Evolutionary conservation across 1,284 basidiomycete genomes (phyloP).

Genomic region (Cutaneotrichosporon sp.): DNA sequence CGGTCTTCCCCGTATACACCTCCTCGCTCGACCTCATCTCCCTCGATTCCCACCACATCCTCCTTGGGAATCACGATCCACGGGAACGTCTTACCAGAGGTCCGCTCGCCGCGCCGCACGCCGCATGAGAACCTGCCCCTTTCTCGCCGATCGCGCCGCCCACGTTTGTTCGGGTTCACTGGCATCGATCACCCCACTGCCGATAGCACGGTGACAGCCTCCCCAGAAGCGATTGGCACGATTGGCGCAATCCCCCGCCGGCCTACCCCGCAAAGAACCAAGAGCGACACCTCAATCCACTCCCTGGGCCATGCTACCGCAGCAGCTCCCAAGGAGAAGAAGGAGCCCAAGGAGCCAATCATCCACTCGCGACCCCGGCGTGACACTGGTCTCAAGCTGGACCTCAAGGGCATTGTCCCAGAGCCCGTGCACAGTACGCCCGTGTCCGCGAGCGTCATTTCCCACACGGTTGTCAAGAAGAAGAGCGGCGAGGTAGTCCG

Average conservation of each 20-base stretch:
- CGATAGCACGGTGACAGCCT: neutral
- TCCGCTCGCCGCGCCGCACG: conserved; percentile 38
- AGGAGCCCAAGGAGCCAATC: conserved; percentile 9
- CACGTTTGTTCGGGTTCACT: conserved; percentile 47
- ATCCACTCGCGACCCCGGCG: conserved; percentile 16
- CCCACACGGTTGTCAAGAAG: conserved; percentile 59
- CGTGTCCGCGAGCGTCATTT: conserved; percentile 21
- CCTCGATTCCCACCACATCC: conserved; percentile 2
- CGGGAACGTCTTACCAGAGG: conserved; percentile 37
- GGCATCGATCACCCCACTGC: conserved; percentile 22
- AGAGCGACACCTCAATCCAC: conserved; percentile 32
- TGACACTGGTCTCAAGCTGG: conserved; percentile 47
- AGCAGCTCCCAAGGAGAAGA: conserved; percentile 10
- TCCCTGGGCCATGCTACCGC: conserved; percentile 17
- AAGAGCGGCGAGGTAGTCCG: conserved; percentile 91
- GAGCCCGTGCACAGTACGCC: conserved; percentile 12
- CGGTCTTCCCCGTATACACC: neutral
- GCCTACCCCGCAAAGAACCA: conserved; percentile 29
- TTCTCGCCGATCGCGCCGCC: conserved; percentile 35
- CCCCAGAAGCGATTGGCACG: neutral
- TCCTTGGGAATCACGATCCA: conserved; percentile 12
- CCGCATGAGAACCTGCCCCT: conserved; percentile 26
- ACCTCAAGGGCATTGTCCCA: conserved; percentile 41
- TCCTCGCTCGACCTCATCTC: neutral
- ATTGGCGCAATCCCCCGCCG: conserved; percentile 18